Evolutionary conservation across 306 rosid genomes (phyloP), one percentile per base, ranked within the genome.

Genomic region (Dalbergia oliveri): DNA sequence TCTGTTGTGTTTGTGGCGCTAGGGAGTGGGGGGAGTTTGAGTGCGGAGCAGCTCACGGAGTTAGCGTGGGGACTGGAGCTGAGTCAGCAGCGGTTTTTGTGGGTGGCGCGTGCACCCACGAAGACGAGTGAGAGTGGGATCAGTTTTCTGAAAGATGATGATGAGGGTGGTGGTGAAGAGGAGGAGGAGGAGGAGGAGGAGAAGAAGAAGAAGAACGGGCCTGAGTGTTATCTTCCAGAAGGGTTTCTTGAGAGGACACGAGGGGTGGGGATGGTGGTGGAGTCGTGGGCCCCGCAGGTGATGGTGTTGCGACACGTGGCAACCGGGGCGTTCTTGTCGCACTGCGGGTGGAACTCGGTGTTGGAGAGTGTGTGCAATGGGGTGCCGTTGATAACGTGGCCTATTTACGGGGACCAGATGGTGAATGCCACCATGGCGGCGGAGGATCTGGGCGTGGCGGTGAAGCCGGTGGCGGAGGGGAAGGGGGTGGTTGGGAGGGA

Each of bases 291-390:
- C 19, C 78, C 85, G 9, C 91, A 88, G 34, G 39, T 62, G 51
- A 16, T 23, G 9, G 69, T 88, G 68, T 84, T 85, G 3, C 3
- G 21, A 0, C 89, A 88, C 72, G 0, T 5, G 6, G 75, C 87
- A 0, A 88, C 81, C 6, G 91, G 77, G 6, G 88, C 75, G 16
- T 85, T 88, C 41, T 0, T 81, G 78, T 85, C 91, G 3, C 91
- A 88, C 43, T 88, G 91, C 11, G 89, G 91, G 31, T 85, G 91
- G 91, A 88, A 88, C 70, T 88, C 91, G 11, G 15, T 77, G 44
- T 34, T 85, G 84, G 91, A 88, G 82, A 83, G 91, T 63, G 11
- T 81, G 51, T 39, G 14, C 9, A 44, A 54, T 10, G 89, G 91
- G 3, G 75, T 86, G 37, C 89, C 89, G 13, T 68, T 88, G 73